Evolutionary conservation across 2,329 filamentous ascomycete species (phyloP), one percentile per base, ranked within the genome.

Genomic region (Beauveria varroae): DNA sequence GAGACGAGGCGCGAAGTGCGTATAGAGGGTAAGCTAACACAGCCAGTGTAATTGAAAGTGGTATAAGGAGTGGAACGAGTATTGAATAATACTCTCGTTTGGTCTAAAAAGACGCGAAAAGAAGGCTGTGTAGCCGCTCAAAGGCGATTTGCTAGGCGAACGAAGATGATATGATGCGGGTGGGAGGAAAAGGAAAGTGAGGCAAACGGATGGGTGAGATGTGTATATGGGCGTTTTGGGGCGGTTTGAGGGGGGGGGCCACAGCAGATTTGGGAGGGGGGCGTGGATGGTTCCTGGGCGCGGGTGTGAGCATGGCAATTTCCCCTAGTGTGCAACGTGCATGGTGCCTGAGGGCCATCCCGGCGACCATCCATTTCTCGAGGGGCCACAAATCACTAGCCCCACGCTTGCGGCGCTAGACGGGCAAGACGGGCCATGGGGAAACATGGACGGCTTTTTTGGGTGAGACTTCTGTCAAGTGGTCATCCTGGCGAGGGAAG

Each of bases 51-150:
- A 30, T 28, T 47, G 22, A 46, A 12, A n/a, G 22, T 56, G 20
- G 58, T 54, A 41, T 54, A 68, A 67, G 62, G 66, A 69, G 62
- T 65, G 67, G 65, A 67, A 68, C 67, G 66, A 69, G 68, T 67
- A 70, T 67, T 66, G 47, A 67, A 59, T 51, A 65, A 67, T 66
- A 69, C 68, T 68, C 68, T 70, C 60, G 37, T 3, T 26, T 51
- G 52, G 57, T 50, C 47, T 62, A 51, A 61, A 65, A 61, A 56
- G 62, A 59, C 58, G 61, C 46, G 60, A 53, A 20, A 52, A 37
- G 65, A 53, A 54, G 62, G 59, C 52, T 58, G 60, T 40, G 61
- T 56, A 50, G 57, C 58, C 63, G 46, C 52, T 47, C 61, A 61
- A 59, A 58, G 63, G 52, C 59, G 57, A 43, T 53, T 12, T 30